Evolutionary conservation across 2,329 filamentous ascomycete genomes (phyloP).

Genomic region (Lasiodiplodia gonubiensis): DNA sequence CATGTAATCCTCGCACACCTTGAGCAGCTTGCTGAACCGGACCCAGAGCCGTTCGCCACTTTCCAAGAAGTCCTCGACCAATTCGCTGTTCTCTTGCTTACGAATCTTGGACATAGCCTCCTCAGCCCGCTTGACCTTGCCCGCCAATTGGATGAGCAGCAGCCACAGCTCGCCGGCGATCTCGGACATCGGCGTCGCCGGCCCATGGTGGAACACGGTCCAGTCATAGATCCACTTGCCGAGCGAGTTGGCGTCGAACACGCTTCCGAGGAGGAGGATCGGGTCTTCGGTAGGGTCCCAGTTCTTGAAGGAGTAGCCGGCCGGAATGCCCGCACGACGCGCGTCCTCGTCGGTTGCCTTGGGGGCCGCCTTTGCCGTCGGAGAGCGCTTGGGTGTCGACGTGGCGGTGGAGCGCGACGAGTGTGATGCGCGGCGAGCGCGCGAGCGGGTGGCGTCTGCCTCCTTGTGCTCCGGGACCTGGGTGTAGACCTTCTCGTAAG

Average conservation of each 20-base stretch:
- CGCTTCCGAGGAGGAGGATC: slow-evolving; percentile 90
- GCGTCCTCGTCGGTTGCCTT: slow-evolving; percentile 68
- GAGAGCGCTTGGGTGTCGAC: slow-evolving; percentile 45
- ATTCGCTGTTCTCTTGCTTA: slow-evolving; percentile 73
- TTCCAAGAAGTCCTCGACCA: slow-evolving; percentile 88
- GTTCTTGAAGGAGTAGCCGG: slow-evolving; percentile 94
- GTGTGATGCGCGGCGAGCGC: slow-evolving; percentile 61
- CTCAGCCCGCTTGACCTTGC: slow-evolving; percentile 90
- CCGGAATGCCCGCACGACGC: slow-evolving; percentile 71
- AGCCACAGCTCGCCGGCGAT: slow-evolving; percentile 96
- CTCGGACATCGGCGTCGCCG: slow-evolving; percentile 82
- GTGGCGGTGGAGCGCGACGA: slow-evolving; percentile 52
- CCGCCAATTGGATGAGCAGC: slow-evolving; percentile 88
- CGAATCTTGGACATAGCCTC: slow-evolving; percentile 76
- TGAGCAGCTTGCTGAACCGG: slow-evolving; percentile 84
- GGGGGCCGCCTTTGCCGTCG: slow-evolving; percentile 41
- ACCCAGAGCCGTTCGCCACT: slow-evolving; percentile 85
- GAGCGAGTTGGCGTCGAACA: slow-evolving; percentile 96
- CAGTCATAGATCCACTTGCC: slow-evolving; percentile 99
- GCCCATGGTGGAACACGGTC: slow-evolving; percentile 89
- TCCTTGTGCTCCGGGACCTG: slow-evolving; percentile 56
- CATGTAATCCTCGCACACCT: slow-evolving; percentile 93
- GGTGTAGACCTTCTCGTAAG: slow-evolving; percentile 59
- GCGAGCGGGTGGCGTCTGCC: slow-evolving; percentile 52
- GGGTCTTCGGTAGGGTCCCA: slow-evolving; percentile 96